These are phyloP conservation scores for Fusarium vanettenii DNA, from an alignment of 2,329 filamentous ascomycete genomes.

Conservation along the genomic window DNA sequence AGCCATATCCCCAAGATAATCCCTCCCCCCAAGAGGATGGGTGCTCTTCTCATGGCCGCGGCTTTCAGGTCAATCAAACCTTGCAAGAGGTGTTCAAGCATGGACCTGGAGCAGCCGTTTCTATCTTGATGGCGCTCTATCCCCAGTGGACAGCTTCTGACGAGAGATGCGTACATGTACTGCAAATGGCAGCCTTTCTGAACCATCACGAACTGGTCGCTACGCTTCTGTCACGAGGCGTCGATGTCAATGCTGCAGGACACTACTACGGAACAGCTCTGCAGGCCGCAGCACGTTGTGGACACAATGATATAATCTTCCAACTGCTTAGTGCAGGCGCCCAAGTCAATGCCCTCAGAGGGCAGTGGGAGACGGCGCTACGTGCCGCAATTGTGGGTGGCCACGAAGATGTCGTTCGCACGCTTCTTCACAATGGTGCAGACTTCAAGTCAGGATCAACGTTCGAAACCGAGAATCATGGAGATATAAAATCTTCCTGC, in stretches of 20 bases:
- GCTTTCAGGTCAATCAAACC: not conserved
- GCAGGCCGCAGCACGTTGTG: slow-evolving; percentile 15
- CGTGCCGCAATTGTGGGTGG: not conserved
- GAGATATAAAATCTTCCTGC: not conserved
- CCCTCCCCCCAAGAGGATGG: not conserved
- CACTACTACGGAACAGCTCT: slow-evolving; percentile 22
- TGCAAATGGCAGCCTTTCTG: slow-evolving; percentile 10
- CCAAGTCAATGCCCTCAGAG: slow-evolving; percentile 8
- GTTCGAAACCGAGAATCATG: too few relatives aligned
- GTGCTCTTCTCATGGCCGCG: not conserved
- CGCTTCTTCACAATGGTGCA: slow-evolving; percentile 2
- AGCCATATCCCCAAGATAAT: not conserved
- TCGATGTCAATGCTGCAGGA: slow-evolving; percentile 3
- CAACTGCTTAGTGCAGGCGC: not conserved
- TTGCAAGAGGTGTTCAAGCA: slow-evolving; percentile 12
- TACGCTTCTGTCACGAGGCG: slow-evolving; percentile 9
- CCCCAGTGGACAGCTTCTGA: not conserved
- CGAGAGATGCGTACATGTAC: not conserved
- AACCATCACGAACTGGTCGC: not conserved
- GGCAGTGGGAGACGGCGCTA: slow-evolving; percentile 8
- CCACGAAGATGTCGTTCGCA: not conserved
- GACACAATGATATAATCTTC: not conserved
- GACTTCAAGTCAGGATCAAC: not conserved
- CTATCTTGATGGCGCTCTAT: not conserved
- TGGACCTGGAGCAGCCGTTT: not conserved